Base-by-base conservation (phyloP, 441 rosid species). In the Erodium chrysanthum region DNA sequence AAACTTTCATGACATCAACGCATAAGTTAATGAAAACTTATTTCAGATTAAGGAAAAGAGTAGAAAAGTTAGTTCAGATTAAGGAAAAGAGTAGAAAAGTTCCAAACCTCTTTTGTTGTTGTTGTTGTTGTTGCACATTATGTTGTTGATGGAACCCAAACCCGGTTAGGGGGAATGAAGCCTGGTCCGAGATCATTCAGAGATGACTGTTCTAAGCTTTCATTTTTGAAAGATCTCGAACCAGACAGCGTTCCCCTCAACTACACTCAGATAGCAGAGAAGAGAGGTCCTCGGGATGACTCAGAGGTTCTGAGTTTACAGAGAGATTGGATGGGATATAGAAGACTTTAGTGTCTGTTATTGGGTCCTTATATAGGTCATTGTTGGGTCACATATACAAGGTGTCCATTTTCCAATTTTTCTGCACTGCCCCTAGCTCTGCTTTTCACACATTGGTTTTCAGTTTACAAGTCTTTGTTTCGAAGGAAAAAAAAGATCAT, bases 121-220 rank as follows among this genome's bases (percentile, higher is more conserved):
- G n/a, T n/a, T n/a, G n/a, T n/a, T n/a, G n/a, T n/a, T n/a, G n/a
- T n/a, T n/a, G n/a, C n/a, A n/a, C n/a, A n/a, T n/a, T n/a, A n/a
- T n/a, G n/a, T n/a, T 6, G 56, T 46, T 58, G 18, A 60, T 2
- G 63, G 18, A 65, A 42, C 66, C 31, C 22, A 70, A 73, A 71
- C 25, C 59, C 25, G 70, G 86, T 77, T 84, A 14, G n/a, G n/a
- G 82, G 88, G 88, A 82, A 84, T 84, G 88, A 82, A 79, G 86
- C 81, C 88, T 82, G 86, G 84, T 80, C 82, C 86, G 86, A 84
- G 76, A 77, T 79, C 86, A 76, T 72, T 72, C 81, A 3, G 17
- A 76, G 7, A 12, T 7, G 40, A 54, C 11, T 42, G 37, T 2
- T 23, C 46, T 23, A 6, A 66, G 44, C 20, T 70, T 64, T 44